Evolutionary conservation across 2,329 filamentous ascomycete species (phyloP).

Genomic region (Apiospora saccharicola): DNA sequence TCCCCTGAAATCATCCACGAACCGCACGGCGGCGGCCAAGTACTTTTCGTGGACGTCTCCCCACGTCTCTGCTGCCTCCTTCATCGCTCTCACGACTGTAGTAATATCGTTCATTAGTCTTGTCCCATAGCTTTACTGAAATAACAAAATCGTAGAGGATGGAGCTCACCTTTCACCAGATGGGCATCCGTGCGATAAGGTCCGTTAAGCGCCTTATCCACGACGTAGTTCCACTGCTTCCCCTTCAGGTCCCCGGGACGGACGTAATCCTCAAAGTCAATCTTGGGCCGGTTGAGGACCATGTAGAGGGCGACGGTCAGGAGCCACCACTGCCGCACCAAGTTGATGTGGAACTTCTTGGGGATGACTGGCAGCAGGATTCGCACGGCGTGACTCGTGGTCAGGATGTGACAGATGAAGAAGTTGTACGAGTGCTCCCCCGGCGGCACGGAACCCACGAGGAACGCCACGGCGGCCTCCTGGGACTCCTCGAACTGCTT

Average conservation of each 20-base stretch:
- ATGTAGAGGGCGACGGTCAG: constrained; percentile 82
- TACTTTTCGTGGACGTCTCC: constrained; percentile 72
- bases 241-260: constrained; percentile 65
- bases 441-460: constrained; percentile 66
- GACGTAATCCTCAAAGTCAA: constrained; percentile 73
- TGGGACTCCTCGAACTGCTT: constrained; percentile 78
- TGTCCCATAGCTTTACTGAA: not conserved
- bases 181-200: constrained; percentile 76
- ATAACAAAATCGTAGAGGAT: not conserved
- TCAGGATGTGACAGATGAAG: constrained; percentile 82
- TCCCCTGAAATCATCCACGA: constrained; percentile 75
- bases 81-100: constrained; percentile 74
- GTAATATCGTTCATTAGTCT: constrained; percentile 28
- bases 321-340: constrained; percentile 91
- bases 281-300: constrained; percentile 73
- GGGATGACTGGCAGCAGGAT: constrained; percentile 83
- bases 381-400: constrained; percentile 87
- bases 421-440: constrained; percentile 78
- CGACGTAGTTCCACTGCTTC: constrained; percentile 80
- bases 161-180: constrained; percentile 77
- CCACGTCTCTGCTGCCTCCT: constrained; percentile 77
- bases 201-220: constrained; percentile 73
- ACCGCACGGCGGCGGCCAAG: constrained; percentile 72
- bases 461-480: constrained; percentile 65
- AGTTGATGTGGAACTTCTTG: constrained; percentile 70